phyloP scores from a whole-genome alignment of 495 filamentous ascomycete genomes.

The Entonaema liquescens region DNA sequence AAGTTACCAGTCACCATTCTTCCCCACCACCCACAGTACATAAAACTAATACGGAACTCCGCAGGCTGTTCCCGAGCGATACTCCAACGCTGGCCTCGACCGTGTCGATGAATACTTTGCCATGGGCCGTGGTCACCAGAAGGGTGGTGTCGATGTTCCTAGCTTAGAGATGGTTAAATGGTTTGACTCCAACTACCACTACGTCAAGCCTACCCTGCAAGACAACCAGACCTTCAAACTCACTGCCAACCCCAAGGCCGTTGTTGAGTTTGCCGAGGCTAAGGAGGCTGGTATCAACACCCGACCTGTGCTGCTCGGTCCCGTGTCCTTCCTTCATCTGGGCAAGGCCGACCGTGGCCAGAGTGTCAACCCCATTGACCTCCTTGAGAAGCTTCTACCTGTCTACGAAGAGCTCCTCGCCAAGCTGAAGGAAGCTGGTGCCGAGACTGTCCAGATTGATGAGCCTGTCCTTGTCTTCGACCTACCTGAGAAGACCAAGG shows the following conservation, averaged over 20 bases:
- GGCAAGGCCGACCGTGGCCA: constrained; percentile 97
- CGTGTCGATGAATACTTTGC: constrained; percentile 97
- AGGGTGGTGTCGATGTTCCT: constrained; percentile 90
- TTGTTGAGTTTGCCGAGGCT: constrained; percentile 92
- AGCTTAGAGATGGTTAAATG: constrained; percentile 99
- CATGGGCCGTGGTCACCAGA: constrained; percentile 98
- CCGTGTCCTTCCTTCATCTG: constrained; percentile 94
- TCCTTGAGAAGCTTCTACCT: constrained; percentile 89
- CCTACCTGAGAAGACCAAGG: constrained; percentile 84
- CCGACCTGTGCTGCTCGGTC: constrained; percentile 92
- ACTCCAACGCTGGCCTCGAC: constrained; percentile 84
- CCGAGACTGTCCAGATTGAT: constrained; percentile 95
- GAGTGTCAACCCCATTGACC: constrained; percentile 87
- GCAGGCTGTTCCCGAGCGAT: constrained; percentile 87
- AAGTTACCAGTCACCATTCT: constrained; percentile 48
- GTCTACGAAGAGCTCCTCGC: constrained; percentile 89
- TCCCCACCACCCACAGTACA: not conserved
- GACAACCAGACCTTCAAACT: constrained; percentile 97
- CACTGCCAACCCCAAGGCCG: constrained; percentile 84
- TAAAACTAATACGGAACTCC: constrained; percentile 25
- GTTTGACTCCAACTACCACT: constrained; percentile 99
- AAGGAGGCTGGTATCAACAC: constrained; percentile 94
- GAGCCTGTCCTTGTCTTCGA: constrained; percentile 97
- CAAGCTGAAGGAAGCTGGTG: constrained; percentile 94
- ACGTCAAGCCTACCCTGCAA: constrained; percentile 97